Evolutionary conservation across 192 early-diverging fungal genomes (phyloP), one percentile per base, ranked within the genome.

Genomic region (Podila epicladia): DNA sequence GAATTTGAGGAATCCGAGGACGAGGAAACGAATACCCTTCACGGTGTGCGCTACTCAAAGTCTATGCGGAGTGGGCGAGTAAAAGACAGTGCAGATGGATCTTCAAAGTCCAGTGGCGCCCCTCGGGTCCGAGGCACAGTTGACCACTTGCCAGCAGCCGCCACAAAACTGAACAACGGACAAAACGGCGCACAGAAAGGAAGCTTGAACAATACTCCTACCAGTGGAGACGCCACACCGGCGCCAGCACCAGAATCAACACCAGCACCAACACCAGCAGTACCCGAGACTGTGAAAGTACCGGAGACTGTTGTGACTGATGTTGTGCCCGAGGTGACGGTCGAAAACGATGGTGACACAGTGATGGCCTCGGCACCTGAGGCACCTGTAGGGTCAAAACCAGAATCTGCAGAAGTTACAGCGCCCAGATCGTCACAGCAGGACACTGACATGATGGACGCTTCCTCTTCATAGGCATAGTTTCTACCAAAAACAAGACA

Each of bases 1-100:
- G 92, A 94, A 69, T 88, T 87, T 32, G 92, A 92, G 20, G 94
- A 95, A 38, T 91, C 90, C 20, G 92, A 93, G 62, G 94, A 95
- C 28, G 83, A 84, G 35, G 77, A 82, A 22, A 60, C 22, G 4
- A 73, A 78, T 53, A 45, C 59, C 3, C 22, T 69, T 4, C 58
- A 80, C 38, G 77, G 77, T 49, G 62, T 80, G 5, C 71, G 71
- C 22, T 80, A 80, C 41, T 35, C 77, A 45, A 69, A 68, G 35
- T 80, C 77, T 20, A 26, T 73, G 26, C 59, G 77, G 24, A 55
- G 53, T 55, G 53, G 53, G 9, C 53, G 53, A 19, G 53, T 55
- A 55, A 55, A 55, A 55, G 24, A 55, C 1, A 17, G 33, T 63
- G 58, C 22, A 51, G 66, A 50, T 22, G 77, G 28, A 71, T 48